Conservation (phyloP, 768 basidiomycete species). For the Termitomyces sp. region DNA sequence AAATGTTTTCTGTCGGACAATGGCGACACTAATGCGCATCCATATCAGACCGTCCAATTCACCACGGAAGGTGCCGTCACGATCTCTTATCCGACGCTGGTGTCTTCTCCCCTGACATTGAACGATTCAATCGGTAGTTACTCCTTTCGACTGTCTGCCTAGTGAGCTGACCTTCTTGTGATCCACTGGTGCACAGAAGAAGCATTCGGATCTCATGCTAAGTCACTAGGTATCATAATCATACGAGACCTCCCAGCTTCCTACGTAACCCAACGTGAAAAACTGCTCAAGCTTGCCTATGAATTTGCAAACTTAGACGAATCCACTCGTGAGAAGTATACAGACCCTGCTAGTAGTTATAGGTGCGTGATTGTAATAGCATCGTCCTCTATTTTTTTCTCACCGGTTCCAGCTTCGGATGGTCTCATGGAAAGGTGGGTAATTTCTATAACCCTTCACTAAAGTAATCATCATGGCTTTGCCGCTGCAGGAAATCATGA, state of each 20-base stretch:
- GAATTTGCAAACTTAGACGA: constrained; percentile 72
- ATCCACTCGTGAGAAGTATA: constrained; percentile 62
- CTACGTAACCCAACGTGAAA: constrained; percentile 61
- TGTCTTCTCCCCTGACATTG: constrained; percentile 48
- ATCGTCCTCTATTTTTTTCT: background rate
- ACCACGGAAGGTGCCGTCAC: constrained; percentile 49
- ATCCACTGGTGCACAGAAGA: constrained; percentile 40
- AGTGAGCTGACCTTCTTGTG: background rate
- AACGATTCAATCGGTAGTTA: constrained; percentile 55
- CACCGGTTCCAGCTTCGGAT: constrained; percentile 70
- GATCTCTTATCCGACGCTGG: constrained; percentile 58
- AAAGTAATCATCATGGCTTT: background rate
- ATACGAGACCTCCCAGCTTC: constrained; percentile 72
- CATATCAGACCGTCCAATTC: constrained; percentile 23
- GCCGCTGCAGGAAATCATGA: constrained; percentile 79
- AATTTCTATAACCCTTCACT: background rate
- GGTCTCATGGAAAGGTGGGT: constrained; percentile 89
- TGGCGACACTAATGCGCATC: constrained; percentile 13
- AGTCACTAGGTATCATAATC: constrained; percentile 77
- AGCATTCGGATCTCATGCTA: constrained; percentile 78
- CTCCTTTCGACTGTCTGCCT: background rate
- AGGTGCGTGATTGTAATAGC: constrained; percentile 42
- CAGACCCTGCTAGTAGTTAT: constrained; percentile 67
- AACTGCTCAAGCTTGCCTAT: constrained; percentile 71
- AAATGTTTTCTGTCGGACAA: constrained; percentile 6